Evolutionary conservation across 306 rosid species (phyloP), one percentile per base, ranked within the genome.

Genomic region (Aeschynomene evenia): DNA sequence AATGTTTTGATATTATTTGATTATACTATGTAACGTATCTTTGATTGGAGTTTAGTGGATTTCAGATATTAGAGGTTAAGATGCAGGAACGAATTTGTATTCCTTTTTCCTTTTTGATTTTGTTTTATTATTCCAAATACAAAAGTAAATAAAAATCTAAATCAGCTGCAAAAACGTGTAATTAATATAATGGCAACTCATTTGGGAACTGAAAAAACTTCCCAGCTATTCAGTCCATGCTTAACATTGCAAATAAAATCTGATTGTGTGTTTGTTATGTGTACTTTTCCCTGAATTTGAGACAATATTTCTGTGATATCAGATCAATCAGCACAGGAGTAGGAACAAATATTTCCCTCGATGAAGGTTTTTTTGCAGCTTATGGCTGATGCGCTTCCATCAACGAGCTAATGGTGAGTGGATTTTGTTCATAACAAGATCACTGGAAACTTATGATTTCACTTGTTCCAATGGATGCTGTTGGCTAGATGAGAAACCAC

Each of bases 271-370:
- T 28, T 63, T 68, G 21, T 39, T 75, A 16, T 59, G 23, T 67
- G 61, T 46, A 31, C 59, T 40, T 63, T 16, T 12, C 74, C 40
- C 77, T 78, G 76, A 78, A 24, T 60, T 66, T 63, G 71, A 29
- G 7, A 46, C 2, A 18, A 3, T 64, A 31, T 81, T 78, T 37
- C 81, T 65, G 81, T 66, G 69, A 56, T 64, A 67, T 57, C 77
- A 26, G 85, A 66, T 33, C 71, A 78, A 50, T 75, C 75, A 66
- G 77, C 79, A 2, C 20, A 48, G 23, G 71, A 77, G 70, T 49
- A 74, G 81, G 77, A 10, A 28, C 9, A 11, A 20, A 4, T 12
- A 72, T 45, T 37, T 37, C 0, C 43, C 52, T 42, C 23, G 34
- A 36, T 40, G 75, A 46, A 40, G 24, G 21, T 3, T 56, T 80